These are phyloP conservation scores for Diplodia sapinea DNA, from an alignment of 2,329 filamentous ascomycete genomes.

Conservation along the genomic window DNA sequence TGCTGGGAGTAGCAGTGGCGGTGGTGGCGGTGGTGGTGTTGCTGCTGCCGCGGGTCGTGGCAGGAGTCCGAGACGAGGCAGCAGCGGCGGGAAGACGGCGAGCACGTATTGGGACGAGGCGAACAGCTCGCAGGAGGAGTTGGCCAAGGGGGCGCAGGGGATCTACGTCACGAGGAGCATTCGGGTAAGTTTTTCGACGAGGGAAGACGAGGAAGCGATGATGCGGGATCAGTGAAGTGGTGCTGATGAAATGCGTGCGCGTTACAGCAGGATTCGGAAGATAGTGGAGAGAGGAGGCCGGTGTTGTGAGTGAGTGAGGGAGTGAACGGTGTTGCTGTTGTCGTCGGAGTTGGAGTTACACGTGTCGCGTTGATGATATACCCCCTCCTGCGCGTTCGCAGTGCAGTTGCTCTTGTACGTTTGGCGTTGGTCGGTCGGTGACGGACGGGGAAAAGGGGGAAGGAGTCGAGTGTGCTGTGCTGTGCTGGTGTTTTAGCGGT, in stretches of 20 bases:
- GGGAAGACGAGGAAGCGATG: background rate
- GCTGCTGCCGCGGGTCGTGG: background rate
- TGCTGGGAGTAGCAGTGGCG: background rate
- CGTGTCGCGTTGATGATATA: background rate
- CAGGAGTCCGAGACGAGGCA: background rate
- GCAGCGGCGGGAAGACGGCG: background rate
- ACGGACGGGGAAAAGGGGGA: background rate
- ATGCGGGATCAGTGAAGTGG: background rate
- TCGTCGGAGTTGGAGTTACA: background rate
- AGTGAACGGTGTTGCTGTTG: background rate
- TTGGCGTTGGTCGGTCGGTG: background rate
- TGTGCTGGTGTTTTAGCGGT: background rate
- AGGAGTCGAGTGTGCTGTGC: background rate
- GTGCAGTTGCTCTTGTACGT: background rate
- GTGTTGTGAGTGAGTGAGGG: background rate
- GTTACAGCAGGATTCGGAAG: constrained; percentile 8
- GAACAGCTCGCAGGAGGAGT: constrained; percentile 20
- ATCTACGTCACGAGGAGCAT: constrained; percentile 29
- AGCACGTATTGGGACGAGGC: constrained; percentile 23
- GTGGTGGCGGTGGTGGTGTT: background rate
- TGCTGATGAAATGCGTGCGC: background rate
- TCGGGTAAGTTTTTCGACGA: constrained; percentile 9
- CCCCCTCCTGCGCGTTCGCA: background rate
- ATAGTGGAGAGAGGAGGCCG: constrained; percentile 1
- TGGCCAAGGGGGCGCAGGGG: background rate